phyloP scores from a whole-genome alignment of 345 rosid genomes.

The Dimocarpus longan region DNA sequence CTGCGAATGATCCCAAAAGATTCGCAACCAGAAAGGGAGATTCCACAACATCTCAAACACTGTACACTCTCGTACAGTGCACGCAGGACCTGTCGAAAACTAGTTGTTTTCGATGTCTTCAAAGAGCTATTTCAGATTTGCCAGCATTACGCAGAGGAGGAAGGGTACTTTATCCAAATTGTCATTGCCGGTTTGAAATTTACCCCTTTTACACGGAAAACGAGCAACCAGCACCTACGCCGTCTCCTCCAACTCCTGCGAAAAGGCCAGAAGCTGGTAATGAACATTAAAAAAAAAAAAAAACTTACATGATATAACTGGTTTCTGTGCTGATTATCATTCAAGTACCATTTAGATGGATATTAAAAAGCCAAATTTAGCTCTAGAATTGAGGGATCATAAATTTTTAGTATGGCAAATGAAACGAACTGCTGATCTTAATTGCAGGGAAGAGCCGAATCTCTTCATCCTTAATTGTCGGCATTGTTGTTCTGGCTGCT shows the following conservation, averaged over 20 bases:
- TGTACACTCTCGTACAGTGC: conserved; percentile 38
- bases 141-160: conserved; percentile 29
- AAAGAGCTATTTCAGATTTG: not conserved
- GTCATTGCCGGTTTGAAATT: conserved; percentile 34
- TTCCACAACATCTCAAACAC: not conserved
- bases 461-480: conserved; percentile 23
- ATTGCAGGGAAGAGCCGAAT: conserved; percentile 33
- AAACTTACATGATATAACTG: too few relatives aligned
- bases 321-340: too few relatives aligned
- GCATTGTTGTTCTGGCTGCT: conserved; percentile 34
- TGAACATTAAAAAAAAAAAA: not conserved
- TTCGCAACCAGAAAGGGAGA: conserved; percentile 18
- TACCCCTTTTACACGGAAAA: conserved; percentile 17
- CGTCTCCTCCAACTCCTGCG: not conserved
- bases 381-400: too few relatives aligned
- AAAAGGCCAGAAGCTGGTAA: not conserved
- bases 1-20: not conserved
- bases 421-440: not conserved
- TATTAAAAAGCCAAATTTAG: too few relatives aligned
- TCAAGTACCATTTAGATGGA: too few relatives aligned
- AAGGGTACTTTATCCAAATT: conserved; percentile 35
- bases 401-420: not conserved
- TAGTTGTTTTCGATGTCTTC: conserved; percentile 30
- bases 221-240: too few relatives aligned
- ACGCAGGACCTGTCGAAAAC: conserved; percentile 29